Percentiles rank a stretch among this genome's conserved stretches.
These are phyloP conservation scores for Wickerhamomyces hampshirensis DNA, from an alignment of 805 yeast species.

Conservation along the genomic window DNA sequence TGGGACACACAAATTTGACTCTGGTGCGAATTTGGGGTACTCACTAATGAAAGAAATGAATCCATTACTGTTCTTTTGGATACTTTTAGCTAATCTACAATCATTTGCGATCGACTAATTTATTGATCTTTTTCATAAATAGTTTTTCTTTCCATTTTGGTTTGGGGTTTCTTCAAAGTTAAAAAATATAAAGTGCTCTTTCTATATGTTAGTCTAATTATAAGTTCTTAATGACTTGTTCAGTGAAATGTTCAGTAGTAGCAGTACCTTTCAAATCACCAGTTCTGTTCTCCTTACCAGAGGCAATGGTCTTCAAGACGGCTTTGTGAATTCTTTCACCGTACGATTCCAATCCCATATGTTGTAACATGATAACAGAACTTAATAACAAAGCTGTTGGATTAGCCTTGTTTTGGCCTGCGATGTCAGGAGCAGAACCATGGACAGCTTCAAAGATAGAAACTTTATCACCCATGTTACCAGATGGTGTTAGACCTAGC, in stretches of 20 bases:
- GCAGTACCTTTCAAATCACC: constrained; percentile 94
- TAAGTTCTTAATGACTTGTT: constrained; percentile 69
- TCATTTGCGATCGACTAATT: no score
- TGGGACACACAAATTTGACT: no score
- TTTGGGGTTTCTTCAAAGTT: no score
- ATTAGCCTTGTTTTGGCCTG: constrained; percentile 98
- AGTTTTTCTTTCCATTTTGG: no score
- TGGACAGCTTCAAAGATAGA: constrained; percentile 99
- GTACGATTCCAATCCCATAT: constrained; percentile 81
- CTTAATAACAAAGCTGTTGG: constrained; percentile 96
- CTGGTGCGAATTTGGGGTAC: no score
- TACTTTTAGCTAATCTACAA: no score
- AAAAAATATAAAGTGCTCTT: no score
- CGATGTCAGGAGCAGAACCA: constrained; percentile 99
- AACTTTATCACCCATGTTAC: constrained; percentile 98
- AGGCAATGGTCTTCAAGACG: constrained; percentile 81
- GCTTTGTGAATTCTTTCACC: constrained; percentile 89
- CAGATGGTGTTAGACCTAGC: constrained; percentile 97
- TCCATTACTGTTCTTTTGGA: no score
- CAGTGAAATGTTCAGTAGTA: constrained; percentile 83
- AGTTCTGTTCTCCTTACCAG: constrained; percentile 94
- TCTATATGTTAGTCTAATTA: constrained; percentile 1
- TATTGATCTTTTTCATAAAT: no score
- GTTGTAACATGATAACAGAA: constrained; percentile 98
- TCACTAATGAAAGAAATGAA: no score